Conservation (phyloP, 805 yeast species). For the Trichomonascus vanleenenianus region DNA sequence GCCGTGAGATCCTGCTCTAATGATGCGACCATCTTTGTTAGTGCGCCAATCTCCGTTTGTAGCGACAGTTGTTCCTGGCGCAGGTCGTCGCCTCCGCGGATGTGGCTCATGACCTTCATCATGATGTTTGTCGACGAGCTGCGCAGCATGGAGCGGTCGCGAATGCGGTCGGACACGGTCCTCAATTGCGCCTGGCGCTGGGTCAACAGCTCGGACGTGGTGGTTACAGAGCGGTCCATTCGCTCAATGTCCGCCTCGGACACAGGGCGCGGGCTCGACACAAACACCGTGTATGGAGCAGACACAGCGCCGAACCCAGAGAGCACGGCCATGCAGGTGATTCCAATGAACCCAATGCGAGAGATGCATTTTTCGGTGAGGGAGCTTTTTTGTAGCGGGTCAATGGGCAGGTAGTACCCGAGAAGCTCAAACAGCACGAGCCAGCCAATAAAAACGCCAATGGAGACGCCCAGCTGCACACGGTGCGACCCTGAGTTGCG, state of each 20-base stretch:
- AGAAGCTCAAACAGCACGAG: conserved; percentile 21
- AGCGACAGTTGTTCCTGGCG: conserved; percentile 14
- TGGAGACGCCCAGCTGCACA: conserved; percentile 7
- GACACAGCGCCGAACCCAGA: conserved; percentile 35
- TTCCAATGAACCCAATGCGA: conserved; percentile 33
- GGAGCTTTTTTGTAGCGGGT: conserved; percentile 2
- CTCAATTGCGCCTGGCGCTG: conserved; percentile 21
- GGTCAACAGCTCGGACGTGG: conserved; percentile 25
- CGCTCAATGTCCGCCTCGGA: conserved; percentile 27
- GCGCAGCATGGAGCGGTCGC: conserved; percentile 8
- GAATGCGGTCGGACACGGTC: conserved; percentile 18
- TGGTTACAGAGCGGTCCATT: conserved; percentile 22
- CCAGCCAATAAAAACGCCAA: conserved; percentile 20
- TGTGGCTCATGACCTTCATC: conserved; percentile 20
- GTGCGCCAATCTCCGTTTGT: conserved; percentile 29
- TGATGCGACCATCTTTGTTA: conserved; percentile 26
- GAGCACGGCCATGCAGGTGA: conserved; percentile 33
- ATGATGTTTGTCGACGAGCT: conserved; percentile 24
- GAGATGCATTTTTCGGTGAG: conserved; percentile 24
- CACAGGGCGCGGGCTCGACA: conserved; percentile 21
- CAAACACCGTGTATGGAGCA: conserved; percentile 33
- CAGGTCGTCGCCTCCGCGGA: conserved; percentile 18
- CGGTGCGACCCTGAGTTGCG: conserved; percentile 8
- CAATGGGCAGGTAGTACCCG: conserved; percentile 24
- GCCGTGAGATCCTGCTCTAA: conserved; percentile 26